These are phyloP conservation scores for Rutstroemia sp. DNA, from an alignment of 2,329 filamentous ascomycete genomes.

Conservation along the genomic window DNA sequence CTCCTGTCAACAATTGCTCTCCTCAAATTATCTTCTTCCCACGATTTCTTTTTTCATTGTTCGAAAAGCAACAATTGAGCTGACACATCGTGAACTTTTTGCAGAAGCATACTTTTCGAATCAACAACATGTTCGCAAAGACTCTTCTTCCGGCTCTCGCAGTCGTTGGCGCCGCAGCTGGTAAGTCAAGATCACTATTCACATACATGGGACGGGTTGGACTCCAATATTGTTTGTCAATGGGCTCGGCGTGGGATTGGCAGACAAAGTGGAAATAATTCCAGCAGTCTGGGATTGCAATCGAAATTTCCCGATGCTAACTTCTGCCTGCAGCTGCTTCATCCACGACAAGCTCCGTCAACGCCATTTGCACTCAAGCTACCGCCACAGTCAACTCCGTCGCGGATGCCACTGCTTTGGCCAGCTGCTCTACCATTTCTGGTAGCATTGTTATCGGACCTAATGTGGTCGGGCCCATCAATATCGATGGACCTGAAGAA, in stretches of 20 bases:
- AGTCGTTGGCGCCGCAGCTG: constrained; percentile 5
- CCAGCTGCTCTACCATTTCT: constrained; percentile 25
- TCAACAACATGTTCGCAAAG: constrained; percentile 5
- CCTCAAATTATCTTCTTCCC: not conserved
- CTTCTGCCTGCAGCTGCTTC: not conserved
- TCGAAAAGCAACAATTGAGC: not conserved
- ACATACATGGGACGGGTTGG: no score
- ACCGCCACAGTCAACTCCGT: constrained; percentile 27
- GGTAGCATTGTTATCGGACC: constrained; percentile 31
- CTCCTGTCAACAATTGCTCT: not conserved
- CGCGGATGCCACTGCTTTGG: constrained; percentile 25
- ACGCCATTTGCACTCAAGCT: constrained; percentile 22
- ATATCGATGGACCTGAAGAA: constrained; percentile 51
- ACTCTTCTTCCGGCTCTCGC: constrained; percentile 7
- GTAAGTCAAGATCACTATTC: not conserved
- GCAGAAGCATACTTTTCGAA: constrained; percentile 6
- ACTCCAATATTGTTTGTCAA: no score
- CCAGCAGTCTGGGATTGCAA: no score
- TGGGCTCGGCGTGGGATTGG: not conserved
- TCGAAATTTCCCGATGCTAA: not conserved
- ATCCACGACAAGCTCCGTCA: not conserved
- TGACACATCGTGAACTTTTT: constrained; percentile 5
- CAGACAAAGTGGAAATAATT: not conserved
- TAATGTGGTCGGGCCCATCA: constrained; percentile 34
- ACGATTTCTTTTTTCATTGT: constrained; percentile 4